Conservation (phyloP, 106 monocot species). For the Dactylorhiza incarnata region DNA sequence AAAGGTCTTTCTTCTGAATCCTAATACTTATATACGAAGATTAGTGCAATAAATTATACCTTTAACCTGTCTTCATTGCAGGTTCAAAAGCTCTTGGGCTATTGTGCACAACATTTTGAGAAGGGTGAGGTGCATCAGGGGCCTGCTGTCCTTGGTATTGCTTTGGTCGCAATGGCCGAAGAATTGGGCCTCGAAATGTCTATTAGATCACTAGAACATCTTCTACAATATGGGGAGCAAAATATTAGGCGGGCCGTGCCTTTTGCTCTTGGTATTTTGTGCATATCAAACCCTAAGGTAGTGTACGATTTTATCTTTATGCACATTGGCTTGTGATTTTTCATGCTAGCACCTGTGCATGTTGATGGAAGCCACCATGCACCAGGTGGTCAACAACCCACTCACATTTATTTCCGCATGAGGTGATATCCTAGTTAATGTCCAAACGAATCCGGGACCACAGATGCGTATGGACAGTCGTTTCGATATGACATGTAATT, state of each 20-base stretch:
- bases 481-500: no score
- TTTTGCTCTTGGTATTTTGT: slow-evolving; percentile 83
- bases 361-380: no score
- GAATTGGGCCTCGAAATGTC: slow-evolving; percentile 94
- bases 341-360: no score
- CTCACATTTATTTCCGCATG: no score
- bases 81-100: slow-evolving; percentile 89
- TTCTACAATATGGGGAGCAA: slow-evolving; percentile 94
- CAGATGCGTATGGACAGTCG: no score
- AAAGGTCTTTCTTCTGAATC: slow-evolving; percentile 42
- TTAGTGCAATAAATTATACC: neutral
- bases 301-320: neutral
- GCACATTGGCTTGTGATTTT: neutral
- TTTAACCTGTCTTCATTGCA: slow-evolving; percentile 20
- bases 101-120: slow-evolving; percentile 89
- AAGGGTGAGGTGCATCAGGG: slow-evolving; percentile 94
- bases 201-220: slow-evolving; percentile 81
- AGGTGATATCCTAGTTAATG: no score
- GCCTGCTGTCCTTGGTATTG: slow-evolving; percentile 95
- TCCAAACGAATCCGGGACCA: no score
- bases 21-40: neutral
- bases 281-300: slow-evolving; percentile 98
- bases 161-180: slow-evolving; percentile 95
- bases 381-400: no score
- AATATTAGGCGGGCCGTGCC: slow-evolving; percentile 92